A percentile compares a stretch with the other conserved stretches of the same genome.
phyloP scores from a whole-genome alignment of 345 rosid species.

The Sonneratia caseolaris region DNA sequence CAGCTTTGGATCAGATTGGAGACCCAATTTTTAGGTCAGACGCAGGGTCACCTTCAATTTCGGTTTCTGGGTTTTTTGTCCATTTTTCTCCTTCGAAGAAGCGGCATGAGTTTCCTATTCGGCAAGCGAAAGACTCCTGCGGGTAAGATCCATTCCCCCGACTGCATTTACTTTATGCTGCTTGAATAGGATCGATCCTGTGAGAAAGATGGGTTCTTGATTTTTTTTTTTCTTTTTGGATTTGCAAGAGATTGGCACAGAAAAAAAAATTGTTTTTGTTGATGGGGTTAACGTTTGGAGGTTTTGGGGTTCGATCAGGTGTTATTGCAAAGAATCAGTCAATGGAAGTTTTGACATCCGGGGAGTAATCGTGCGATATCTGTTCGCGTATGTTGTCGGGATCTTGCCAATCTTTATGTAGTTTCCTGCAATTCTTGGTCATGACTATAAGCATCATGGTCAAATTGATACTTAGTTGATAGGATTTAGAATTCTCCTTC shows the following conservation, averaged over 20 bases:
- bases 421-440: neutral
- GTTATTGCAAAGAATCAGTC: neutral
- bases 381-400: neutral
- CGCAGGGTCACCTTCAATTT: neutral
- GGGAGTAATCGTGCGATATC: neutral
- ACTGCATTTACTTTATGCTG: neutral
- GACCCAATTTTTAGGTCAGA: neutral
- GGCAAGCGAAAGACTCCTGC: constrained; percentile 75
- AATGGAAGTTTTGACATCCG: neutral
- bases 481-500: neutral
- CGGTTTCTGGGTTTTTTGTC: neutral
- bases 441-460: neutral
- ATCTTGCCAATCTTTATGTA: neutral
- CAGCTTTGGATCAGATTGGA: neutral
- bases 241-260: neutral
- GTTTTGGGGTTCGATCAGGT: neutral
- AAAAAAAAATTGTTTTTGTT: neutral
- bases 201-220: neutral
- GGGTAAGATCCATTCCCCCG: constrained; percentile 21
- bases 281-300: neutral
- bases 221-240: neutral
- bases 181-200: neutral
- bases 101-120: constrained; percentile 68
- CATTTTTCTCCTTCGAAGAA: neutral
- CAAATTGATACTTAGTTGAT: neutral